Percentiles rank a stretch among this genome's conserved stretches.
Evolutionary conservation across 1,139 yeast genomes (phyloP).

Genomic region (Saccharomyces hybrid): DNA sequence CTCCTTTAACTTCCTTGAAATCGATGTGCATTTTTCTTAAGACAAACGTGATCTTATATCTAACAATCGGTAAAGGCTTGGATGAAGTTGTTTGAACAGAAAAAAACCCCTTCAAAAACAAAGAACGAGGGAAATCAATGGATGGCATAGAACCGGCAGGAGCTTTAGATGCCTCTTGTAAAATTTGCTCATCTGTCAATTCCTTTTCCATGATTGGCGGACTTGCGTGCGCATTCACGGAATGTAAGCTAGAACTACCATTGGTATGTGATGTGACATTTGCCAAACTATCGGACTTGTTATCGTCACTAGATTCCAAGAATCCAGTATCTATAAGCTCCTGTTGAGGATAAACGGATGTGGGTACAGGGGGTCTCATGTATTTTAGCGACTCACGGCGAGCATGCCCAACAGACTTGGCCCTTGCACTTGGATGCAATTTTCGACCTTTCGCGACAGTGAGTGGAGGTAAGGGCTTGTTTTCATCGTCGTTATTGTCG

Average conservation of each 20-base stretch:
- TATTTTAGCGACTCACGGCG: conserved; percentile 48
- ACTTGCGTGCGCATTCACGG: not conserved
- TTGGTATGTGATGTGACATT: conserved; percentile 2
- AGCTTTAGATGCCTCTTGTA: conserved; percentile 58
- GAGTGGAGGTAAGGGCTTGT: conserved; percentile 15
- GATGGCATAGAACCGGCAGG: conserved; percentile 80
- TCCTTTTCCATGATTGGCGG: conserved; percentile 19
- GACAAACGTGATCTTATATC: conserved; percentile 73
- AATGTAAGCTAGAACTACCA: conserved; percentile 1
- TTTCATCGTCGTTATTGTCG: conserved; percentile 6
- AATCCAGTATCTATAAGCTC: conserved; percentile 38
- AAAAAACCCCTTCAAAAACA: conserved; percentile 86
- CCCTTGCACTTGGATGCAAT: conserved; percentile 76
- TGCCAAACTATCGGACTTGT: conserved; percentile 39
- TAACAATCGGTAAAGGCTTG: conserved; percentile 78
- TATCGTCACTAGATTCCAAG: conserved; percentile 63
- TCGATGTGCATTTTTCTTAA: conserved; percentile 68
- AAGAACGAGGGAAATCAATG: conserved; percentile 81
- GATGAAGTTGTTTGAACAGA: conserved; percentile 93
- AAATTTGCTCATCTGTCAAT: conserved; percentile 53
- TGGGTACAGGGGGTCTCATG: conserved; percentile 26
- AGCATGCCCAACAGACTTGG: conserved; percentile 75
- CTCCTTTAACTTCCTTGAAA: conserved; percentile 86
- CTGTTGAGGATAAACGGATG: conserved; percentile 34
- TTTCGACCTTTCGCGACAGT: conserved; percentile 27